A percentile compares a stretch with the other conserved stretches of the same genome.
Conservation (phyloP, 2,329 filamentous ascomycete species). For the Fusarium nurragi region DNA sequence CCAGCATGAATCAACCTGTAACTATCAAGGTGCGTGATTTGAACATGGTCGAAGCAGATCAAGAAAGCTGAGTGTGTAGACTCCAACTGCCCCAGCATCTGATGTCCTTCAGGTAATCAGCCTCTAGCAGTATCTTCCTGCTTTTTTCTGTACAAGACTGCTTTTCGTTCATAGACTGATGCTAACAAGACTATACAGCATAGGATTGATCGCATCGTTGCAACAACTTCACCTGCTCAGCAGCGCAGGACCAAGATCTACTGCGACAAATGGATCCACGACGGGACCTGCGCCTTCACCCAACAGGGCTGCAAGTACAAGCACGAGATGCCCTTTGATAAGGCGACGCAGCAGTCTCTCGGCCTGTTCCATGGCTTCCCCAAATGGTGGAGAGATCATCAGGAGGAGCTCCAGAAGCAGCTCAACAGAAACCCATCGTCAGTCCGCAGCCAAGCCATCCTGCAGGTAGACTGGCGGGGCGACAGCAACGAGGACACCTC, state of each 20-base stretch:
- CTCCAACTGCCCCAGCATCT: constrained; percentile 37
- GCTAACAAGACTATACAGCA: constrained; percentile 39
- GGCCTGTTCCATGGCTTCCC: constrained; percentile 76
- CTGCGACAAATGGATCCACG: constrained; percentile 90
- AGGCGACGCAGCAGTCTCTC: constrained; percentile 70
- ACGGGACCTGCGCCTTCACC: constrained; percentile 83
- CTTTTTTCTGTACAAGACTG: background rate
- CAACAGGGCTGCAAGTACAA: constrained; percentile 90
- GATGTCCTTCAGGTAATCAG: constrained; percentile 49
- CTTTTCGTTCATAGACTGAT: background rate
- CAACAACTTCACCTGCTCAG: constrained; percentile 47
- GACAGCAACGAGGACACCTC: constrained; percentile 15
- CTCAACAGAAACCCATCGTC: constrained; percentile 5
- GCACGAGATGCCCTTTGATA: constrained; percentile 85
- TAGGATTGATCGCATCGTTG: constrained; percentile 49
- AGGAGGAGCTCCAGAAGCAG: constrained; percentile 54
- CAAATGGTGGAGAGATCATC: constrained; percentile 66
- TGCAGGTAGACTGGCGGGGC: constrained; percentile 24
- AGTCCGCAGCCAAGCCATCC: background rate
- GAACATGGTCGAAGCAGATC: constrained; percentile 6
- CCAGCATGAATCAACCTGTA: constrained; percentile 51
- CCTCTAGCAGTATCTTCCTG: background rate
- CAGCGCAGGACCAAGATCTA: constrained; percentile 72
- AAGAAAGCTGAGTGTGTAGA: constrained; percentile 45
- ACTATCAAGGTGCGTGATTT: constrained; percentile 52